Conservation (phyloP, 345 rosid species). For the Arabidopsis arenosa region DNA sequence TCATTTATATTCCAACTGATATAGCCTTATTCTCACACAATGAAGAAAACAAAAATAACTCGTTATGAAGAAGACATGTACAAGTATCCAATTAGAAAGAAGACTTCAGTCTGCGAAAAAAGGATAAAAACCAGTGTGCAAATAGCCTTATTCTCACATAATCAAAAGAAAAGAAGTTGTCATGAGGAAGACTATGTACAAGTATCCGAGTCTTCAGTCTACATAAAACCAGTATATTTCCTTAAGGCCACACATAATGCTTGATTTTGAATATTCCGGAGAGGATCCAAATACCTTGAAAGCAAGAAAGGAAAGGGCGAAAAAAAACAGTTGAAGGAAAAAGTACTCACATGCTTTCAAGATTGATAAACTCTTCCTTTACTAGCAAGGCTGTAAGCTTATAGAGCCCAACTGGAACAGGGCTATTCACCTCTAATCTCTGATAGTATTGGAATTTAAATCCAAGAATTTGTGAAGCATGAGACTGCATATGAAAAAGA, state of each 20-base stretch:
- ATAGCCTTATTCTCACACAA: conserved; percentile 24
- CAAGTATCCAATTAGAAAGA: conserved; percentile 15
- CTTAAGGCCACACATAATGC: conserved; percentile 18
- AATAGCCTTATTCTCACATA: conserved; percentile 16
- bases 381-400: conserved; percentile 93
- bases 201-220: conserved; percentile 2
- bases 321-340: conserved; percentile 15
- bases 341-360: conserved; percentile 86
- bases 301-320: conserved; percentile 14
- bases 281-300: conserved; percentile 12
- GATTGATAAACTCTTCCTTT: conserved; percentile 89
- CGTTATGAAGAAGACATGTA: conserved; percentile 13
- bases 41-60: conserved; percentile 8
- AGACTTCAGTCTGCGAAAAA: neutral
- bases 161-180: conserved; percentile 4
- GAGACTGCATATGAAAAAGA: conserved; percentile 73
- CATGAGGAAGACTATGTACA: conserved; percentile 18
- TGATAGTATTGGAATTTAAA: conserved; percentile 98
- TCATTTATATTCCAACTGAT: conserved; percentile 22
- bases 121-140: neutral
- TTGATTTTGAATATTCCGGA: neutral
- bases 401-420: conserved; percentile 87
- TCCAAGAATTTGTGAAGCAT: conserved; percentile 99
- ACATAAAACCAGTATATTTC: conserved; percentile 18
- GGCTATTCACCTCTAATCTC: conserved; percentile 77